Evolutionary conservation across 2,329 filamentous ascomycete genomes (phyloP).

Genomic region (Tolypocladium nubicola): DNA sequence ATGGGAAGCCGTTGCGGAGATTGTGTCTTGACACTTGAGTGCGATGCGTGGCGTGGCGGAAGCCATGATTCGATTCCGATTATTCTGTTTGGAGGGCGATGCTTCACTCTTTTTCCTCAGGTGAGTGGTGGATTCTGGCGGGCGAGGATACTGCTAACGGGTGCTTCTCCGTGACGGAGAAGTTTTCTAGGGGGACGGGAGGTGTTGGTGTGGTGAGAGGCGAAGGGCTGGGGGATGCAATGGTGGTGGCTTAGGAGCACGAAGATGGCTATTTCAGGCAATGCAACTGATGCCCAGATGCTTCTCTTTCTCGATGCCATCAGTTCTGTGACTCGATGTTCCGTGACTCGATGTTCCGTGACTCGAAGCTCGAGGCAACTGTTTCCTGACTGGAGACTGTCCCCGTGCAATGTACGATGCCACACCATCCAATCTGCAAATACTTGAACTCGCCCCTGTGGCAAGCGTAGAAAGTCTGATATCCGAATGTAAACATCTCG

Average conservation of each 20-base stretch:
- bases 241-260: no score
- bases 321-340: not conserved
- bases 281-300: not conserved
- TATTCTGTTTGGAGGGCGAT: constrained; percentile 12
- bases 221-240: not conserved
- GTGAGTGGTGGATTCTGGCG: constrained; percentile 4
- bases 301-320: not conserved
- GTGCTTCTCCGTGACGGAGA: not conserved
- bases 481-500: not conserved
- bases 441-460: not conserved
- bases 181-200: not conserved
- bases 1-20: constrained; percentile 13
- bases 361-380: not conserved
- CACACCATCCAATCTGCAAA: no score
- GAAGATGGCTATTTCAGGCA: not conserved
- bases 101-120: constrained; percentile 10
- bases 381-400: not conserved
- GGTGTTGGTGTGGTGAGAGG: not conserved
- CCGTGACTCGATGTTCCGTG: not conserved
- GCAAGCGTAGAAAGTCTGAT: not conserved
- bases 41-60: constrained; percentile 12
- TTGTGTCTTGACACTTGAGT: constrained; percentile 14
- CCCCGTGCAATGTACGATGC: not conserved
- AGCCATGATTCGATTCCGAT: constrained; percentile 15
- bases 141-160: constrained; percentile 4